Conservation (phyloP, 1,284 basidiomycete genomes). For the Austroboletus niveus region DNA sequence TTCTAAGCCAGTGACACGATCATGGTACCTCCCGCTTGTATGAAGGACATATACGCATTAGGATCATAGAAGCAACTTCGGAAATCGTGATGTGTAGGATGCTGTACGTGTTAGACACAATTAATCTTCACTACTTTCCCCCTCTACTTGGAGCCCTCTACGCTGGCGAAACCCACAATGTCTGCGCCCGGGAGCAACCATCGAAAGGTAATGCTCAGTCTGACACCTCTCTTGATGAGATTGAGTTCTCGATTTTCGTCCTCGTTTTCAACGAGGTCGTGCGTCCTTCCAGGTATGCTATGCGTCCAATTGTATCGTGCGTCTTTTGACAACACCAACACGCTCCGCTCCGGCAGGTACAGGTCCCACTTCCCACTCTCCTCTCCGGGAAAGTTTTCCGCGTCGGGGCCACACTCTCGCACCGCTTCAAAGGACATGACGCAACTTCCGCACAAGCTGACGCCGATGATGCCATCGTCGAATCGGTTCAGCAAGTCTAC, state of each 20-base stretch:
- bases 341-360: conserved; percentile 63
- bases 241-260: conserved; percentile 26
- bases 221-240: conserved; percentile 51
- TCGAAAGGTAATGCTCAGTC: conserved; percentile 77
- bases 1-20: conserved; percentile 9
- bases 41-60: conserved; percentile 17
- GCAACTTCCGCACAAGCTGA: conserved; percentile 70
- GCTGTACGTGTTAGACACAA: conserved; percentile 23
- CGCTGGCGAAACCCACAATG: conserved; percentile 48
- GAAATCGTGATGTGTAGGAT: conserved; percentile 9
- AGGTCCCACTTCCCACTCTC: conserved; percentile 38
- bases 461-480: conserved; percentile 77
- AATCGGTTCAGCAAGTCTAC: conserved; percentile 75
- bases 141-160: background rate
- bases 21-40: conserved; percentile 6
- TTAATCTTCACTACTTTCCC: conserved; percentile 25
- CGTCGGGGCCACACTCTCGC: too few relatives aligned
- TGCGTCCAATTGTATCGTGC: conserved; percentile 73
- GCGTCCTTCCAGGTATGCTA: conserved; percentile 55
- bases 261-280: conserved; percentile 44
- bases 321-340: conserved; percentile 69
- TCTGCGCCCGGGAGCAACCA: conserved; percentile 79
- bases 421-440: conserved; percentile 65
- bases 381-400: background rate
- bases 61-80: conserved; percentile 25